Evolutionary conservation across 345 rosid genomes (phyloP), one percentile per base, ranked within the genome.

Genomic region (Aethionema arabicum): DNA sequence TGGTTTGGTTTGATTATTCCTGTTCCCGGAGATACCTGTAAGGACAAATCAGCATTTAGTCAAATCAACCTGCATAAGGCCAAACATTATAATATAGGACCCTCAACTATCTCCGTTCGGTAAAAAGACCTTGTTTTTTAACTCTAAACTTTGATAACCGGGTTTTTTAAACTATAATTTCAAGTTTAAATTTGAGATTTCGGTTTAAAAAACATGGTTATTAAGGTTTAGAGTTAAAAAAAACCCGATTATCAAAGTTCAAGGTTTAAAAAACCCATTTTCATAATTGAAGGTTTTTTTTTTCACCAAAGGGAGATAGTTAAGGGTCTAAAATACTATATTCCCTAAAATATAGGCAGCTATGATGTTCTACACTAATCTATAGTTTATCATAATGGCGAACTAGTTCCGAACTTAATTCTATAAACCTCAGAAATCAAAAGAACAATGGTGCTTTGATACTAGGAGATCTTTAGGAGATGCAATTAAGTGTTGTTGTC

Each of bases 1-100:
- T 75, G 74, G 54, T 85, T 82, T 35, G 89, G 83, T 47, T 74
- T 73, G 56, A 85, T 80, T 48, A 83, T 68, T 15, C 91, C 95
- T 7, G 83, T 73, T 29, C 84, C 84, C 47, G 95, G 95, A 32
- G 75, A 81, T 6, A 87, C 87, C 95, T 85, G 56, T 44, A 51
- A 27, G 16, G 14, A 8, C 4, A 16, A 49, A 16, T n/a, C 4
- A 32, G 37, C 7, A 21, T 37, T 59, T 43, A 43, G 32, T 11
- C 14, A 12, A 46, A 31, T 64, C 12, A 6, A 37, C 12, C 8
- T 53, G 8, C 32, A 32, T n/a, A 52, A n/a, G 11, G 41, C 29
- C 7, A 54, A 12, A 4, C n/a, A n/a, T 35, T 13, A 8, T 32
- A 32, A 31, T n/a, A n/a, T n/a, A n/a, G n/a, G n/a, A n/a, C n/a